Conservation (phyloP, 345 rosid genomes). For the Hypericum androsaemum region DNA sequence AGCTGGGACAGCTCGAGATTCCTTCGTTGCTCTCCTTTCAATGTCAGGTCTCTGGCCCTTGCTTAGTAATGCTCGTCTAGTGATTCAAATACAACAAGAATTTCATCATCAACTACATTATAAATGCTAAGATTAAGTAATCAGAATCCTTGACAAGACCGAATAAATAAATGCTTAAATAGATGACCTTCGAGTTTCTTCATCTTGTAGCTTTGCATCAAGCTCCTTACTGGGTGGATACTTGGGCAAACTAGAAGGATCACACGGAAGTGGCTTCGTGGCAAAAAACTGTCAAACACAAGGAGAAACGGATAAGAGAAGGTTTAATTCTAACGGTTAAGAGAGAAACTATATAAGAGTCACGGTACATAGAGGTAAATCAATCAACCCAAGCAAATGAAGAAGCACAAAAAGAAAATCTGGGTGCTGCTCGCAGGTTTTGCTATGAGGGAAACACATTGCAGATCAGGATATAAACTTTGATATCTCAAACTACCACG, state of each 20-base stretch:
- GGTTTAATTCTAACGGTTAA: neutral
- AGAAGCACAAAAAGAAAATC: no score
- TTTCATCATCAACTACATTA: neutral
- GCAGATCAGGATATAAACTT: no score
- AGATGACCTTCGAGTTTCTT: constrained; percentile 78
- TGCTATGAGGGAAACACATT: no score
- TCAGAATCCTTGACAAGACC: neutral
- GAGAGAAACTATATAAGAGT: neutral
- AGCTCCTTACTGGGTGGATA: constrained; percentile 98
- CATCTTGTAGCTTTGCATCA: constrained; percentile 91
- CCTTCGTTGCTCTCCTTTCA: constrained; percentile 68
- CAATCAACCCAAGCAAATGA: no score
- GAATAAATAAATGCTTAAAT: neutral
- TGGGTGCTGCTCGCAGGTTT: neutral
- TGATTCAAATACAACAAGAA: constrained; percentile 13
- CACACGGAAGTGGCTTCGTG: constrained; percentile 82
- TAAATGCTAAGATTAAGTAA: neutral
- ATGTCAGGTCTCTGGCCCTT: constrained; percentile 61
- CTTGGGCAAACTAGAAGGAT: constrained; percentile 88
- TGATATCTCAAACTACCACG: neutral
- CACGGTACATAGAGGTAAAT: no score
- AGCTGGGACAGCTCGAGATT: constrained; percentile 89
- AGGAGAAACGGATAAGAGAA: constrained; percentile 1
- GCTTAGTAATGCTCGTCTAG: constrained; percentile 64
- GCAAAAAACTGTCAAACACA: constrained; percentile 54